These are phyloP conservation scores for Allomyces arbusculus DNA, from an alignment of 192 early-diverging fungal genomes.

Conservation along the genomic window DNA sequence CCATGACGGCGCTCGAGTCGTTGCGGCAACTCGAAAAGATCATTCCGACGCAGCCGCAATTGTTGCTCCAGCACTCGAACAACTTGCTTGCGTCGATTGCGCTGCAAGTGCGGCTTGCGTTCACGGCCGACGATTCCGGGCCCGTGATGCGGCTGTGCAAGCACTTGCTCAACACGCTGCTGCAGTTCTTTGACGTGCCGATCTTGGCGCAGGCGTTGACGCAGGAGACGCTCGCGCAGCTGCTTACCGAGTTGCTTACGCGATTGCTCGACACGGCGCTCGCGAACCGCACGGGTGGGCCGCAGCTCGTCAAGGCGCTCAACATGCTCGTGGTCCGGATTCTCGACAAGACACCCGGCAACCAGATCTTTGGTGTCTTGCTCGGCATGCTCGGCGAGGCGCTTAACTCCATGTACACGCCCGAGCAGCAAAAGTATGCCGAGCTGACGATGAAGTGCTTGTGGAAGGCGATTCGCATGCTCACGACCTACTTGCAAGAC, in stretches of 20 bases:
- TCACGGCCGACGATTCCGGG: constrained; percentile 28
- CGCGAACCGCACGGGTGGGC: constrained; percentile 29
- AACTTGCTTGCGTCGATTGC: constrained; percentile 48
- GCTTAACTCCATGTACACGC: constrained; percentile 20
- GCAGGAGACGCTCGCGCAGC: constrained; percentile 37
- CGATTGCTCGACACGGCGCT: constrained; percentile 62
- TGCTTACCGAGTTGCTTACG: constrained; percentile 56
- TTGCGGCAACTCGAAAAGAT: constrained; percentile 51
- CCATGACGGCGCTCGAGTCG: constrained; percentile 44
- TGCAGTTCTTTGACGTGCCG: constrained; percentile 50
- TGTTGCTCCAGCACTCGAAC: constrained; percentile 36
- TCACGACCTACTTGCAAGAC: constrained; percentile 64
- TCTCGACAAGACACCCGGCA: constrained; percentile 70
- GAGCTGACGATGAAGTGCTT: constrained; percentile 90
- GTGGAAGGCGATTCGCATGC: constrained; percentile 42
- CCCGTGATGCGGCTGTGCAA: constrained; percentile 48
- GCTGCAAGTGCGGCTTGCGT: constrained; percentile 51
- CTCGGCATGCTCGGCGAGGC: constrained; percentile 46
- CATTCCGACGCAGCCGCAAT: constrained; percentile 26
- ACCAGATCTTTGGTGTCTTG: constrained; percentile 51
- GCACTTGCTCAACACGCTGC: constrained; percentile 53
- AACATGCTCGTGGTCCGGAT: constrained; percentile 82
- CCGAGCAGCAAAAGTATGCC: constrained; percentile 46
- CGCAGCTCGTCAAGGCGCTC: constrained; percentile 41
- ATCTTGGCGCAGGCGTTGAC: constrained; percentile 42